Base-by-base conservation (phyloP, 2,329 filamentous ascomycete genomes). In the Coniochaeta sp. region DNA sequence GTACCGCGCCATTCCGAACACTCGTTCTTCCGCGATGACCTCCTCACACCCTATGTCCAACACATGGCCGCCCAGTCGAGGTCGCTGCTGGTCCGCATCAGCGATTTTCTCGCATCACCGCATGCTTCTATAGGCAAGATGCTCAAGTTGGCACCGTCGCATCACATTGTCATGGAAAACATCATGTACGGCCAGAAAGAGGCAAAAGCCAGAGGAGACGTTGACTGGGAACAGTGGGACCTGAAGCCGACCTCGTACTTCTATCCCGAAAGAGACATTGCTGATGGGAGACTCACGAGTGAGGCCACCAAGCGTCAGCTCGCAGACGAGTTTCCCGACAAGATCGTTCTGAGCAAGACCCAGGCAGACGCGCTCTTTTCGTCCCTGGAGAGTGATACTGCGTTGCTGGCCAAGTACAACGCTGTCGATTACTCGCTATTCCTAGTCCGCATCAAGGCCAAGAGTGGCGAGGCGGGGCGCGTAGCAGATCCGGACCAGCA, bases 151-250 rank as follows among this genome's bases (percentile, higher is more conserved):
- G 83, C 86, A 0, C 88, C 89, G 0, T 84, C 83, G 1, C 88
- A 90, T 64, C 88, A 91, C 67, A 88, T 91, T 62, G 79, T 91
- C 66, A 91, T 91, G 89, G 89, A 91, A 70, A 91, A 91, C 68
- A 77, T 90, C 2, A 75, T 90, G 26, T 84, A 82, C 62, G 88
- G 88, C 1, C 80, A 84, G 63, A 75, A 77, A 16, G 72, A 75
- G 69, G 72, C 54, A 68, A 74, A 59, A 70, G 76, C 54, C 56
- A 56, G 62, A 1, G 64, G 66, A 1, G 64, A 68, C 30, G 63
- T 62, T 1, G 73, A 77, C 19, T 91, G 88, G 88, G 85, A 91
- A 68, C 85, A 83, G 1, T 91, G 87, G 72, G 89, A 91, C 62
- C 79, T 91, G 56, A 92, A 92, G 68, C 89, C 89, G 0, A 83